These are phyloP conservation scores for Wickerhamiella bombiphila DNA, from an alignment of 805 yeast genomes.

Conservation along the genomic window DNA sequence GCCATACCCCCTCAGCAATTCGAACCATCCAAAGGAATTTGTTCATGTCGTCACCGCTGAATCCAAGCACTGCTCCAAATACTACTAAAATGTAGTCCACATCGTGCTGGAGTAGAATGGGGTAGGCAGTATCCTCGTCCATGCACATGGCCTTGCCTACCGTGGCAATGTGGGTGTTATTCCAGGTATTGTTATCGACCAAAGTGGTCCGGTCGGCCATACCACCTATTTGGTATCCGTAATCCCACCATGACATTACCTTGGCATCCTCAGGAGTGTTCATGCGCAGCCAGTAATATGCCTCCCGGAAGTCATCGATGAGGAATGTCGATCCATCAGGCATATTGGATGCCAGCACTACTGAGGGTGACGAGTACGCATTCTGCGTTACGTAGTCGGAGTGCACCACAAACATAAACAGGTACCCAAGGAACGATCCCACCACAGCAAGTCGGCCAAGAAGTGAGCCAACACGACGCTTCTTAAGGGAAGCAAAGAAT, in stretches of 20 bases:
- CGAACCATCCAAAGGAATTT: constrained; percentile 98
- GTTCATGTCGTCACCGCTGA: constrained; percentile 90
- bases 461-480: constrained; percentile 16
- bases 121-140: constrained; percentile 73
- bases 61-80: constrained; percentile 89
- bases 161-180: constrained; percentile 96
- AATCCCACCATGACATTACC: constrained; percentile 99
- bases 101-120: constrained; percentile 77
- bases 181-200: constrained; percentile 99
- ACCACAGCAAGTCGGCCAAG: constrained; percentile 50
- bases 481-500: constrained; percentile 16
- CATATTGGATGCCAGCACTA: constrained; percentile 68
- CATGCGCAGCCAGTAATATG: constrained; percentile 97
- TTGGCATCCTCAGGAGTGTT: constrained; percentile 93
- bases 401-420: constrained; percentile 73
- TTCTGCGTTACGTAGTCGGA: constrained; percentile 95
- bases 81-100: constrained; percentile 88
- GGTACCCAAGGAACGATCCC: constrained; percentile 54
- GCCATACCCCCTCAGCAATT: constrained; percentile 99
- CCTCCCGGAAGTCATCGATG: constrained; percentile 97
- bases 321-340: constrained; percentile 75
- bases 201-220: constrained; percentile 98
- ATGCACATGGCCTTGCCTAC: constrained; percentile 98
- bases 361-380: constrained; percentile 96
- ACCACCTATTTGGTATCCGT: constrained; percentile 98